Evolutionary conservation across 139 green algal species (phyloP).

Genomic region (Edaphochlamys debaryana): DNA sequence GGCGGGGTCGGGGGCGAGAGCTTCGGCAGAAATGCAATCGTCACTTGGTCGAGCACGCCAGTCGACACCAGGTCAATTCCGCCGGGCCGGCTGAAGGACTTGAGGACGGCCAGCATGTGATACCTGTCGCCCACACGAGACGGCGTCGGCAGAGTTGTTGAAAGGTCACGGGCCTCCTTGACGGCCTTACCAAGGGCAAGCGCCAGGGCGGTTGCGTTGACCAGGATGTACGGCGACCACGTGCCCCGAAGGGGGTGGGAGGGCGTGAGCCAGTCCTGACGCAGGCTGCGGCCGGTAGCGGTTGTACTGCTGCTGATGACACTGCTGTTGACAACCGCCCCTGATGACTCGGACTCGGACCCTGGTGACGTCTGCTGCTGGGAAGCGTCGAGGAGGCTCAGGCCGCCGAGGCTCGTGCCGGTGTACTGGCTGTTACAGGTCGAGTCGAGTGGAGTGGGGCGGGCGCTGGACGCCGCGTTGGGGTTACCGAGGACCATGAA

Average conservation of each 20-base stretch:
- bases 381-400: no score
- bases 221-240: neutral
- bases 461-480: no score
- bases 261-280: neutral
- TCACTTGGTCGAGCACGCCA: no score
- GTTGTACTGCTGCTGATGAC: neutral
- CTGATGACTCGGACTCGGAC: no score
- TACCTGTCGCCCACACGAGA: neutral
- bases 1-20: no score
- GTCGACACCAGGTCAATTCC: neutral
- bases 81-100: neutral
- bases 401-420: no score
- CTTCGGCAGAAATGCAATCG: no score
- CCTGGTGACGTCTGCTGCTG: no score
- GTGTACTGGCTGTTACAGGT: no score
- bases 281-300: neutral
- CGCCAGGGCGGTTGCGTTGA: neutral
- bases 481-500: neutral
- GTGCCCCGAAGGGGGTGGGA: neutral
- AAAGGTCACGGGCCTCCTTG: neutral
- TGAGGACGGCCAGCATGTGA: neutral
- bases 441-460: no score
- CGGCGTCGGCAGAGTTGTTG: neutral
- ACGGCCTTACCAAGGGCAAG: neutral
- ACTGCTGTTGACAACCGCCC: neutral